Conservation (phyloP, 108 stramenopile species). For the Pinguiococcus pyrenoidosus region DNA sequence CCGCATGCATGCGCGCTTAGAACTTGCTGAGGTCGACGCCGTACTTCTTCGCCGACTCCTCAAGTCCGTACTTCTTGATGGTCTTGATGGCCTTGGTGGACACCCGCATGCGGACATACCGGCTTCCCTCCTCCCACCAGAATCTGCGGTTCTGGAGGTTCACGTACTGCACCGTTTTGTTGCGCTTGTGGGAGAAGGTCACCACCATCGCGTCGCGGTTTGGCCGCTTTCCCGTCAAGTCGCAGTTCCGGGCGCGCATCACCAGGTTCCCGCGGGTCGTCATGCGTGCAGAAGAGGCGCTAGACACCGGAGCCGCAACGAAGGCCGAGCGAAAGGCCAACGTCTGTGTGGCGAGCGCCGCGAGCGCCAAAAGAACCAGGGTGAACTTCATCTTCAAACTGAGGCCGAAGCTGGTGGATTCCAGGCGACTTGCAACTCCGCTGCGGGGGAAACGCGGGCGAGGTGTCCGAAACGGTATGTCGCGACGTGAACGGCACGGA, state of each 20-base stretch:
- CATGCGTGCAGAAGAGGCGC: too few relatives aligned
- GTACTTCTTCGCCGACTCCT: slow-evolving; percentile 83
- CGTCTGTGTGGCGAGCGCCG: too few relatives aligned
- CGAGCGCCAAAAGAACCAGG: too few relatives aligned
- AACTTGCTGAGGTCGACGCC: slow-evolving; percentile 68
- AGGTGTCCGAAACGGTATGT: too few relatives aligned
- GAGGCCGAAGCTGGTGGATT: too few relatives aligned
- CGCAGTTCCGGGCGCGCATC: slow-evolving; percentile 24
- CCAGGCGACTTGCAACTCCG: too few relatives aligned
- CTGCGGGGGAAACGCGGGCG: too few relatives aligned
- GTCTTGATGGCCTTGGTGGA: slow-evolving; percentile 90
- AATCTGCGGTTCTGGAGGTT: slow-evolving; percentile 77
- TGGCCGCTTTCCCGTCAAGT: slow-evolving; percentile 55
- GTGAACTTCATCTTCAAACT: too few relatives aligned
- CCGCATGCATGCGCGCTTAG: slow-evolving; percentile 33
- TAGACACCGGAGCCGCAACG: too few relatives aligned
- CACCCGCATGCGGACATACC: slow-evolving; percentile 58
- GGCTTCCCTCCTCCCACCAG: slow-evolving; percentile 54
- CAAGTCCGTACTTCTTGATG: slow-evolving; percentile 75
- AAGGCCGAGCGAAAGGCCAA: too few relatives aligned
- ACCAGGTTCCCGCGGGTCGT: too few relatives aligned
- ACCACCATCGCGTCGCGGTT: slow-evolving; percentile 85
- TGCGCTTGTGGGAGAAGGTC: slow-evolving; percentile 79
- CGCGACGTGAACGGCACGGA: too few relatives aligned
- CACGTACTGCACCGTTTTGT: slow-evolving; percentile 78